phyloP scores from a whole-genome alignment of 2,329 filamentous ascomycete genomes.

The Ophiostoma perfectum region DNA sequence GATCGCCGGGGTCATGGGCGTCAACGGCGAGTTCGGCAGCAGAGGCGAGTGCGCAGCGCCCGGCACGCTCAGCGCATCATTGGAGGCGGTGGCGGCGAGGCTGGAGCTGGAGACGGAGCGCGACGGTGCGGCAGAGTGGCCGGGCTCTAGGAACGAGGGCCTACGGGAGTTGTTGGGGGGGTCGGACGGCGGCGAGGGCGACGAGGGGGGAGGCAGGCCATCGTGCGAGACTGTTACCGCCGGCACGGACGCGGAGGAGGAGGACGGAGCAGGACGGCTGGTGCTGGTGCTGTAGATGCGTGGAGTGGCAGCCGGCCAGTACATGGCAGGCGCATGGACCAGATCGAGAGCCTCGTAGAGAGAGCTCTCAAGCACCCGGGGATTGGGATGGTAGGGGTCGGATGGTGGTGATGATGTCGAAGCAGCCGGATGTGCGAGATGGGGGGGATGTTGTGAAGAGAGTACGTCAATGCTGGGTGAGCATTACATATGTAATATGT shows the following conservation, averaged over 20 bases:
- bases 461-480: background rate
- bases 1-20: constrained; percentile 53
- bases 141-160: constrained; percentile 22
- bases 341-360: constrained; percentile 30
- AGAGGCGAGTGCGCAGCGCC: constrained; percentile 34
- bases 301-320: constrained; percentile 84
- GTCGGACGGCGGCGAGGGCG: constrained; percentile 20
- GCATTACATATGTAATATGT: constrained; percentile 1
- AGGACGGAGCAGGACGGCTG: constrained; percentile 50
- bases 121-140: constrained; percentile 19
- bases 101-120: constrained; percentile 21
- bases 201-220: constrained; percentile 44
- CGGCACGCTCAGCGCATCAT: constrained; percentile 37
- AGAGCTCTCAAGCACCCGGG: constrained; percentile 33
- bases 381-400: background rate
- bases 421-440: background rate
- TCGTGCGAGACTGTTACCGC: constrained; percentile 54
- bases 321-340: constrained; percentile 55
- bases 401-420: background rate
- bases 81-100: constrained; percentile 28
- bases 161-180: constrained; percentile 4
- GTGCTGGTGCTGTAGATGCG: constrained; percentile 74
- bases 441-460: constrained; percentile 1
- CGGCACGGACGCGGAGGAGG: constrained; percentile 33
- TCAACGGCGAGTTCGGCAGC: constrained; percentile 45